phyloP scores from a whole-genome alignment of 805 yeast genomes.

The Kuraishia hungarica region DNA sequence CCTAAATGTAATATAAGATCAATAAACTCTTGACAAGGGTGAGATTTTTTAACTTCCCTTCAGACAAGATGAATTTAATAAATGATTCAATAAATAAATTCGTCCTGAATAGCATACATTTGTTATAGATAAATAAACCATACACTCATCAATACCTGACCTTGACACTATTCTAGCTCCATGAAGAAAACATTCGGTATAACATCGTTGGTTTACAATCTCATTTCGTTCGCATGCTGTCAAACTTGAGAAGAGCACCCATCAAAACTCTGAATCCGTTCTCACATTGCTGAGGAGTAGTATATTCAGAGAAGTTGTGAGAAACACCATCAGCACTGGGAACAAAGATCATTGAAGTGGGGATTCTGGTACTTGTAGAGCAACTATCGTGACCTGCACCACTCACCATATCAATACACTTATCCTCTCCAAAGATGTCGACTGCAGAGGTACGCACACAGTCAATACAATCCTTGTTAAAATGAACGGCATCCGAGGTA shows the following conservation, averaged over 20 bases:
- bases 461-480: constrained; percentile 40
- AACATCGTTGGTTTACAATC: no score
- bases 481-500: constrained; percentile 48
- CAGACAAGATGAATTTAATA: no score
- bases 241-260: constrained; percentile 37
- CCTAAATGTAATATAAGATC: no score
- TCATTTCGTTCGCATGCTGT: constrained; percentile 10
- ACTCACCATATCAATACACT: constrained; percentile 39
- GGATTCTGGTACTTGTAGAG: constrained; percentile 43
- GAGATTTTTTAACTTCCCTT: no score
- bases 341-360: constrained; percentile 69
- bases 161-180: no score
- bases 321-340: constrained; percentile 61
- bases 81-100: no score
- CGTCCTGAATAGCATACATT: no score
- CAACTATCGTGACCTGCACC: constrained; percentile 78
- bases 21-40: no score
- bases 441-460: constrained; percentile 46
- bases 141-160: no score
- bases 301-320: constrained; percentile 60
- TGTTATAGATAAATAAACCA: no score
- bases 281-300: constrained; percentile 56
- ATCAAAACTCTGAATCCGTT: constrained; percentile 51
- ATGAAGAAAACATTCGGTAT: no score
- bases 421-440: constrained; percentile 36